These are phyloP conservation scores for Cyberlindnera xylosilytica DNA, from an alignment of 805 yeast species.

Conservation along the genomic window DNA sequence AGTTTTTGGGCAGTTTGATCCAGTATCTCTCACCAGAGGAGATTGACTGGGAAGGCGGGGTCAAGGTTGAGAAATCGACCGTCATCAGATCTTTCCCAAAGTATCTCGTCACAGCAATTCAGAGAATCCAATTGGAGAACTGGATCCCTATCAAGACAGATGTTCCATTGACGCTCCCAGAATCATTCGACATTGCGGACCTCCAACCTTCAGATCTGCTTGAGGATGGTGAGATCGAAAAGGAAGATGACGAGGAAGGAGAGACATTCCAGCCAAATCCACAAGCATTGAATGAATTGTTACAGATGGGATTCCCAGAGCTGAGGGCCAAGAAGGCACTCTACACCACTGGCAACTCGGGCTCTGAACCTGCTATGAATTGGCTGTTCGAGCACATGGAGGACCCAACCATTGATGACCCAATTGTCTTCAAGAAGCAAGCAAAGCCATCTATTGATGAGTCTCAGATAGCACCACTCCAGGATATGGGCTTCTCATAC, in stretches of 20 bases:
- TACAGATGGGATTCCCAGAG: slow-evolving; percentile 86
- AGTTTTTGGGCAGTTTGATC: slow-evolving; percentile 40
- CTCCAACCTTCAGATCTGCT: slow-evolving; percentile 40
- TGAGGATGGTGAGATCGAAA: slow-evolving; percentile 35
- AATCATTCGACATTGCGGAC: slow-evolving; percentile 45
- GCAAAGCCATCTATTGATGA: slow-evolving; percentile 27
- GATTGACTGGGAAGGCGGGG: slow-evolving; percentile 44
- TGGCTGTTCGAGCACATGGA: slow-evolving; percentile 92
- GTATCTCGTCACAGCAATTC: slow-evolving; percentile 67
- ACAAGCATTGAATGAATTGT: slow-evolving; percentile 50
- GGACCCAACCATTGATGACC: slow-evolving; percentile 68
- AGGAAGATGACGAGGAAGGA: slow-evolving; percentile 22
- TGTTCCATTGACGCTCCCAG: slow-evolving; percentile 60
- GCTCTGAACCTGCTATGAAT: slow-evolving; percentile 74
- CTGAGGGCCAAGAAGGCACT: slow-evolving; percentile 65
- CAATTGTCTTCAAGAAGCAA: slow-evolving; percentile 19
- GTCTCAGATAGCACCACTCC: slow-evolving; percentile 45
- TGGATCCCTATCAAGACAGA: slow-evolving; percentile 88
- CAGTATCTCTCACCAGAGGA: slow-evolving; percentile 53
- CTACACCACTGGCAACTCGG: slow-evolving; percentile 64
- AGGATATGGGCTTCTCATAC: slow-evolving; percentile 74
- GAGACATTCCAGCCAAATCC: slow-evolving; percentile 52
- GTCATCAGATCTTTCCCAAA: slow-evolving; percentile 66
- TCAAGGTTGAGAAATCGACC: slow-evolving; percentile 22
- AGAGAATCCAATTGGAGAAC: slow-evolving; percentile 77